Evolutionary conservation across 148 eudicot species (phyloP).

Genomic region (Diospyros kaki): DNA sequence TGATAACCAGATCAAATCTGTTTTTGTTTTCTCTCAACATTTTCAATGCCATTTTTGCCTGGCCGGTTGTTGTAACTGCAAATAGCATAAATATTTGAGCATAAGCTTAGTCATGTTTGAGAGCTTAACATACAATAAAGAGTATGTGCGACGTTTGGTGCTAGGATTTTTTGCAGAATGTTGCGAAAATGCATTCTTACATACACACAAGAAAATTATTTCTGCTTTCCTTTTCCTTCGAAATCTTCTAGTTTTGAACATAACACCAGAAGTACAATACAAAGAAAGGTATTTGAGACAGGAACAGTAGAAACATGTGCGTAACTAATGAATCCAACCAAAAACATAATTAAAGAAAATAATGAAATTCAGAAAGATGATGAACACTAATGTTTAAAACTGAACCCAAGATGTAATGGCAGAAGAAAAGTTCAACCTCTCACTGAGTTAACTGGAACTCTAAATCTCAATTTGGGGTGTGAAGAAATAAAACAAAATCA

Average conservation of each 20-base stretch:
- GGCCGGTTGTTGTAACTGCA: slow-evolving; percentile 65
- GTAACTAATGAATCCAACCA: neutral
- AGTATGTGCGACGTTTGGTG: neutral
- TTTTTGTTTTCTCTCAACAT: slow-evolving; percentile 59
- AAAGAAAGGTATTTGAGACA: neutral
- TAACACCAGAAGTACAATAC: neutral
- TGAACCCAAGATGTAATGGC: neutral
- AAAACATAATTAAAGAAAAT: neutral
- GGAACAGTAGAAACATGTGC: neutral
- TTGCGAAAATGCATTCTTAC: too few relatives aligned
- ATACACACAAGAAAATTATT: too few relatives aligned
- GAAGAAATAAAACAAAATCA: neutral
- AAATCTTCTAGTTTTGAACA: too few relatives aligned
- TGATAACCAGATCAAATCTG: slow-evolving; percentile 63
- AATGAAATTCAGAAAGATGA: neutral
- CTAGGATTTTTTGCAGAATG: neutral
- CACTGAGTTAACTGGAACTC: neutral
- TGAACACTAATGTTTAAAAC: neutral
- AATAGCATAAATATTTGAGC: neutral
- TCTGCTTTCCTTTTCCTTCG: too few relatives aligned
- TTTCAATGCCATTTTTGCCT: slow-evolving; percentile 56
- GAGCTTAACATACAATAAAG: neutral
- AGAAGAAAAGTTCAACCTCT: neutral
- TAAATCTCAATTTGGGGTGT: neutral
- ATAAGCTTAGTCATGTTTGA: neutral